A percentile compares a stretch with the other conserved stretches of the same genome.
These are phyloP conservation scores for Rhododendron molle DNA, from an alignment of 148 eudicot genomes.

Conservation along the genomic window DNA sequence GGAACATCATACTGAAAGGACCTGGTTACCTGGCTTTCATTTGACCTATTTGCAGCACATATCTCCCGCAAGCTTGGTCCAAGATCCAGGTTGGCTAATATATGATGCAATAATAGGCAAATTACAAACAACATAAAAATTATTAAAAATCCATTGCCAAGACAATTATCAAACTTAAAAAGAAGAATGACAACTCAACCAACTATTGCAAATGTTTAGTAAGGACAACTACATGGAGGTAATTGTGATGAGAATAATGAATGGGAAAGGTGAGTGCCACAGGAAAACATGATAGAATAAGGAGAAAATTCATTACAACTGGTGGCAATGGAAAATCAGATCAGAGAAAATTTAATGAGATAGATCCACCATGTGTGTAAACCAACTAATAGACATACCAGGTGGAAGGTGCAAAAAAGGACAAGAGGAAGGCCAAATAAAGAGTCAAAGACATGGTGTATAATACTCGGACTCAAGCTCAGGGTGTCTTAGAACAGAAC, in stretches of 20 bases:
- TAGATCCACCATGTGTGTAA: background rate
- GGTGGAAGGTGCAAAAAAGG: background rate
- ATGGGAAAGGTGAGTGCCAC: background rate
- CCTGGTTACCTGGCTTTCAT: constrained; percentile 73
- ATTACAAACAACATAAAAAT: constrained; percentile 1
- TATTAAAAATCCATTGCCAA: background rate
- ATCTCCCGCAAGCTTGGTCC: constrained; percentile 76
- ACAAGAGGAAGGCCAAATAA: background rate
- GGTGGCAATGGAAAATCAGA: background rate
- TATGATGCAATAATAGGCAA: constrained; percentile 14
- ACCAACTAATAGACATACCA: background rate
- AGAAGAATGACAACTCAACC: background rate
- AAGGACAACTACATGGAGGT: background rate
- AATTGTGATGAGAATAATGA: background rate
- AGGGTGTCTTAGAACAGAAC: background rate
- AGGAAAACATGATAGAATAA: no score
- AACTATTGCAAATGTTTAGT: background rate
- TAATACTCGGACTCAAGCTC: background rate
- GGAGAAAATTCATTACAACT: no score
- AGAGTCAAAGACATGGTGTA: background rate
- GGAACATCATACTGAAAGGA: background rate
- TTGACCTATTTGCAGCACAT: constrained; percentile 85
- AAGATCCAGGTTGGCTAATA: constrained; percentile 49
- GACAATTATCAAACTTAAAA: background rate
- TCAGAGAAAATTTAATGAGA: background rate